A percentile compares a stretch with the other conserved stretches of the same genome.
Evolutionary conservation across 2,329 filamentous ascomycete genomes (phyloP).

Genomic region (Monilinia laxa): DNA sequence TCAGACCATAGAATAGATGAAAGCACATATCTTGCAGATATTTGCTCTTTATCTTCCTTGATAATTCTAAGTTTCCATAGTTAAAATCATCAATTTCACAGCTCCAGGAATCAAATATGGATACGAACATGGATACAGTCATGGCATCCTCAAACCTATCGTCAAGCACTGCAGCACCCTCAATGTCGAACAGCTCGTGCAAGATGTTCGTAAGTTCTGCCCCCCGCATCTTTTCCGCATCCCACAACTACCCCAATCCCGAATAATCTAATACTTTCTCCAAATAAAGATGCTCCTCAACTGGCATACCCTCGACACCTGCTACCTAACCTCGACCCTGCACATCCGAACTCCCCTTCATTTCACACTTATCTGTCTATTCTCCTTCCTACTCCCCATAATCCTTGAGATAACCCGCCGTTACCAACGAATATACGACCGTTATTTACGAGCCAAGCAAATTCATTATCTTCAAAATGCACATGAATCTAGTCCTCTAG

Average conservation of each 20-base stretch:
- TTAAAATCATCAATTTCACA: not conserved
- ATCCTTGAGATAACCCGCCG: slow-evolving; percentile 31
- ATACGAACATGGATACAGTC: slow-evolving; percentile 15
- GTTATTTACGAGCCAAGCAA: slow-evolving; percentile 24
- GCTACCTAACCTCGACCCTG: slow-evolving; percentile 31
- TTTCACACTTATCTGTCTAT: slow-evolving; percentile 32
- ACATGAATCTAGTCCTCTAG: slow-evolving; percentile 16
- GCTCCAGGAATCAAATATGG: not conserved
- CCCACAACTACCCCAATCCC: not conserved
- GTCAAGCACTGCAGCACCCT: slow-evolving; percentile 21
- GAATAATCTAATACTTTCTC: not conserved
- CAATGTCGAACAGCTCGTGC: slow-evolving; percentile 29
- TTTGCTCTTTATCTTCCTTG: not conserved
- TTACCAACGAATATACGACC: slow-evolving; percentile 30
- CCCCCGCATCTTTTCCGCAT: too few species aligned
- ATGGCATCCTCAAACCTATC: slow-evolving; percentile 17
- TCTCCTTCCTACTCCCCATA: slow-evolving; percentile 31
- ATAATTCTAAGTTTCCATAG: not conserved
- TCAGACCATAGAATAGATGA: too few species aligned
- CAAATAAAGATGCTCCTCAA: slow-evolving; percentile 33
- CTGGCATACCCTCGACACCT: slow-evolving; percentile 33
- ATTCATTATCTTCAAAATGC: slow-evolving; percentile 6
- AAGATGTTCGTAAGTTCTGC: slow-evolving; percentile 30
- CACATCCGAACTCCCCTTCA: slow-evolving; percentile 29
- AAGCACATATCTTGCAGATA: not conserved